Evolutionary conservation across 2,329 filamentous ascomycete genomes (phyloP).

Genomic region (Dactylellina leptospora): DNA sequence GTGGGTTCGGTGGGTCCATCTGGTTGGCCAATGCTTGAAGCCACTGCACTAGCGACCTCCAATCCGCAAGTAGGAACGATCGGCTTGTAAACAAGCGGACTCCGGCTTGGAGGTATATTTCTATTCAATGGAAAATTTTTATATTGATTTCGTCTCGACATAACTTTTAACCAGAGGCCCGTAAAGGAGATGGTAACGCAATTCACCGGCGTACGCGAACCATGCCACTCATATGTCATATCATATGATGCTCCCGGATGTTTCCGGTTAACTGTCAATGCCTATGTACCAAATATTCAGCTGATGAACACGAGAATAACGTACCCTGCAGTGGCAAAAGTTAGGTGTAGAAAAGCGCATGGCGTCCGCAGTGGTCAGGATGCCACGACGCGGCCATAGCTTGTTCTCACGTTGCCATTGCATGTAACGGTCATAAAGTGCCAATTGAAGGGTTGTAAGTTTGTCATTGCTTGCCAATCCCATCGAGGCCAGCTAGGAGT

Average conservation of each 20-base stretch:
- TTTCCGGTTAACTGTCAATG: constrained; percentile 6
- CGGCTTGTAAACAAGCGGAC: constrained; percentile 2
- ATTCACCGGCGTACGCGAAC: not conserved
- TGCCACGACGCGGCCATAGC: constrained; percentile 22
- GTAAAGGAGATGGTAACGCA: not conserved
- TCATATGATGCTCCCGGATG: constrained; percentile 36
- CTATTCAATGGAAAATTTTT: not conserved
- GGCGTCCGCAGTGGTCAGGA: constrained; percentile 10
- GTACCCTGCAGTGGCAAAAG: constrained; percentile 30
- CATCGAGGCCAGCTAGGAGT: not conserved
- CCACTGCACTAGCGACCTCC: constrained; percentile 4
- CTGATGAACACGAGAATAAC: constrained; percentile 23
- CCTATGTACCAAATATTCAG: not conserved
- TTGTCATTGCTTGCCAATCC: constrained; percentile 14
- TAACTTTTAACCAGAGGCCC: constrained; percentile 28
- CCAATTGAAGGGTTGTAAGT: too few relatives aligned
- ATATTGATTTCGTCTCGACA: constrained; percentile 26
- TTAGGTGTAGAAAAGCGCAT: constrained; percentile 2
- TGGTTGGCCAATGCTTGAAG: constrained; percentile 40
- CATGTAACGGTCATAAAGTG: constrained; percentile 23
- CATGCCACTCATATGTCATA: constrained; percentile 6
- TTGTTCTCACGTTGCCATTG: constrained; percentile 32
- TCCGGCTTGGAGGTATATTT: not conserved
- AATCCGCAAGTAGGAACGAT: not conserved
- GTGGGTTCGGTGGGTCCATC: constrained; percentile 14